Evolutionary conservation across 345 rosid species (phyloP), one percentile per base, ranked within the genome.

Genomic region (Salix udensis): DNA sequence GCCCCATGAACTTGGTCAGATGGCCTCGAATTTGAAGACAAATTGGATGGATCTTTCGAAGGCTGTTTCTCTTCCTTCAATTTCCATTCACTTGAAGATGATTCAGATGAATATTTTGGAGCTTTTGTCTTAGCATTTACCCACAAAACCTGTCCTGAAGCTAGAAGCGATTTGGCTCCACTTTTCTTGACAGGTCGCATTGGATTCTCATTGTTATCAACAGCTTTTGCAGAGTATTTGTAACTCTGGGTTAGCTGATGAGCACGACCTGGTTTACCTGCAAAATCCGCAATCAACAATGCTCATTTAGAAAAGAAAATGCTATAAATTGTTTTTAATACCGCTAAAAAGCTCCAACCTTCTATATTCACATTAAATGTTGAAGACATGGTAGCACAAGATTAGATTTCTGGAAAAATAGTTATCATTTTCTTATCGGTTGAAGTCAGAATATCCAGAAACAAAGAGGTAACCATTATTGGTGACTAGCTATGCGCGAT

Each of bases 1-100:
- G 4, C 11, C 10, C 60, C 8, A 21, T 64, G 21, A 64, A 23
- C 67, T 75, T 7, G 26, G 15, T 24, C 26, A 12, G 71, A 24
- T 42, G 72, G 24, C 11, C 30, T 68, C 36, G 5, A 42, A 14
- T 14, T 40, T 4, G 72, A 42, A 42, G 72, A 42, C 72, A 68
- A 26, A 4, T 42, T 42, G 24, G 36, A 42, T 11, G 70, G 36
- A 30, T 34, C 61, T 31, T 66, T 67, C 7, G 70, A 26, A 60
- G 34, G 64, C 58, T 73, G 44, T 70, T 21, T 73, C 70, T 39
- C 31, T 73, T 78, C 67, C 50, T 68, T 67, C 55, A 31, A 30
- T 26, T 23, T 19, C 73, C 50, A 28, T 21, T 12, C 52, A 5
- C 24, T 39, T 37, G 71, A 39, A n/a, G 71, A 42, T 40, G 71